phyloP scores from a whole-genome alignment of 2,329 filamentous ascomycete species.

The Pseudogymnoascus sp. region DNA sequence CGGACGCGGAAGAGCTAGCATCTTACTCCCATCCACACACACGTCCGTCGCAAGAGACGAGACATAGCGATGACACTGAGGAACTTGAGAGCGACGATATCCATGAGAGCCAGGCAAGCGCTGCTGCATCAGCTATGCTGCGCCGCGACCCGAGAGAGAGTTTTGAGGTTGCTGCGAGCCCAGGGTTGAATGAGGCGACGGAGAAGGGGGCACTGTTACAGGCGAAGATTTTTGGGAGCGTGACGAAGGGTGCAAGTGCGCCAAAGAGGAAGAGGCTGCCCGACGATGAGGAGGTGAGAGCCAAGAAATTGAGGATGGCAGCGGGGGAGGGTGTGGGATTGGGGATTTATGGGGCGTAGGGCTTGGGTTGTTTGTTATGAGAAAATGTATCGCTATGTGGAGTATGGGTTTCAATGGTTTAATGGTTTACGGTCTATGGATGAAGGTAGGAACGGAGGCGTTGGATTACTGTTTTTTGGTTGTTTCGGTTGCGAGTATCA shows the following conservation, averaged over 20 bases:
- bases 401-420: conserved; percentile 3
- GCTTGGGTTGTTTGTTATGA: not conserved
- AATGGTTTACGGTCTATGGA: not conserved
- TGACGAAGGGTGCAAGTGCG: conserved; percentile 43
- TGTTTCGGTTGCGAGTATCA: not conserved
- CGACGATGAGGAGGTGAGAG: conserved; percentile 19
- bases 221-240: conserved; percentile 54
- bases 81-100: conserved; percentile 57
- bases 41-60: not conserved
- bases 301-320: conserved; percentile 18
- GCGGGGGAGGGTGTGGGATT: conserved; percentile 19
- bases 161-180: conserved; percentile 28
- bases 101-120: conserved; percentile 68
- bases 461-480: not conserved
- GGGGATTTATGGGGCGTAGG: conserved; percentile 1
- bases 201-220: conserved; percentile 39
- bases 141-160: conserved; percentile 45
- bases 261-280: conserved; percentile 13
- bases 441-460: not conserved
- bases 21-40: not conserved
- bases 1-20: conserved; percentile 30
- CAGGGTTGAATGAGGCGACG: conserved; percentile 23
- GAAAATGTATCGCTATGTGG: conserved; percentile 1
- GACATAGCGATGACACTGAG: conserved; percentile 40
- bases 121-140: conserved; percentile 68